A percentile compares a stretch with the other conserved stretches of the same genome.
phyloP scores from a whole-genome alignment of 352 stramenopile species.

The Phytophthora quininea region DNA sequence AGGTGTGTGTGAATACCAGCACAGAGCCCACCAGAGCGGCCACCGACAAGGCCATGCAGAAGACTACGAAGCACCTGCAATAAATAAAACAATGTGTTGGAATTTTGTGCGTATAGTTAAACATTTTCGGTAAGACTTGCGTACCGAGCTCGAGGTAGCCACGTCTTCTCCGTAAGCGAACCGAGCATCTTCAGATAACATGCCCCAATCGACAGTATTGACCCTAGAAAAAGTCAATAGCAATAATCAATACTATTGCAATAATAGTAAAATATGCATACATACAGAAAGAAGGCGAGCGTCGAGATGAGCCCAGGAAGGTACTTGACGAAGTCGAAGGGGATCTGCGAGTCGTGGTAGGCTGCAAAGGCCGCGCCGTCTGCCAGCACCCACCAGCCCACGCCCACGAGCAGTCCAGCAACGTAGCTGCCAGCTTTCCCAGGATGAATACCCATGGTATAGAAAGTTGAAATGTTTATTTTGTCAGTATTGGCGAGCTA shows the following conservation, averaged over 20 bases:
- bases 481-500: not conserved
- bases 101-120: not conserved
- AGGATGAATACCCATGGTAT: constrained; percentile 31
- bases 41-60: constrained; percentile 55
- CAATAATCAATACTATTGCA: not conserved
- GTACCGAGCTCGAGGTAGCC: constrained; percentile 51
- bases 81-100: constrained; percentile 4
- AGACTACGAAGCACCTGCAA: constrained; percentile 54
- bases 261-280: constrained; percentile 11
- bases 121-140: not conserved
- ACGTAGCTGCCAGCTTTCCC: constrained; percentile 55
- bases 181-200: constrained; percentile 54
- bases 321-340: constrained; percentile 68
- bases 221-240: constrained; percentile 30
- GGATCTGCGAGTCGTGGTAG: constrained; percentile 53
- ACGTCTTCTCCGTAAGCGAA: constrained; percentile 54
- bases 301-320: constrained; percentile 59
- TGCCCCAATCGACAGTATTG: constrained; percentile 72
- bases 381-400: constrained; percentile 68
- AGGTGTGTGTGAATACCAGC: constrained; percentile 67
- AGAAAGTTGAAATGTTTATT: not conserved
- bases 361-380: constrained; percentile 54
- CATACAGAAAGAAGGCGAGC: constrained; percentile 63
- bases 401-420: constrained; percentile 53
- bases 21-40: constrained; percentile 49